phyloP scores from a whole-genome alignment of 2,329 filamentous ascomycete species.

The Fusarium chlamydosporum region DNA sequence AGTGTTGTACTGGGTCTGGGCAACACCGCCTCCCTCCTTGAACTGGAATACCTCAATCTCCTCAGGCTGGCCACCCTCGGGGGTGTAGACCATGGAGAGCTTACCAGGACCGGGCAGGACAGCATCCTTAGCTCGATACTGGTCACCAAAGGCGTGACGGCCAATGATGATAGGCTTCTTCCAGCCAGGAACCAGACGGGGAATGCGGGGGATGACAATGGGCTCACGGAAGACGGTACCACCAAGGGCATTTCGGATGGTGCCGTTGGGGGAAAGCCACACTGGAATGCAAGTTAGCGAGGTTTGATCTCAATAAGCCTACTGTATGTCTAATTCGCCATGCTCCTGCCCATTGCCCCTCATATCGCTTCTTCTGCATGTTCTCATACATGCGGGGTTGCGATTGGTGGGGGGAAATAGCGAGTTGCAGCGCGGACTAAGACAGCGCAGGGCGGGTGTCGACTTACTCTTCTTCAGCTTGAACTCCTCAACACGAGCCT shows the following conservation, averaged over 20 bases:
- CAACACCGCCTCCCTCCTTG: slow-evolving; percentile 86
- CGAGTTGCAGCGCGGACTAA: slow-evolving; percentile 37
- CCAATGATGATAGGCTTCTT: slow-evolving; percentile 99
- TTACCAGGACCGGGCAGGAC: slow-evolving; percentile 88
- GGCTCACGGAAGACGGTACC: slow-evolving; percentile 99
- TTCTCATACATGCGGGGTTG: slow-evolving; percentile 48
- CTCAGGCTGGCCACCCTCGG: slow-evolving; percentile 83
- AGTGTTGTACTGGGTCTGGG: slow-evolving; percentile 98
- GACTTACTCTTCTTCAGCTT: slow-evolving; percentile 94
- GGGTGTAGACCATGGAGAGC: slow-evolving; percentile 95
- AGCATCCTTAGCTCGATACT: slow-evolving; percentile 96
- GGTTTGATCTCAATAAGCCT: slow-evolving; percentile 23
- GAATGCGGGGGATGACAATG: slow-evolving; percentile 94
- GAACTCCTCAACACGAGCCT: slow-evolving; percentile 96
- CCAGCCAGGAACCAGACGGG: slow-evolving; percentile 95
- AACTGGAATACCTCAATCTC: slow-evolving; percentile 93
- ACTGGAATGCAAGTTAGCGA: slow-evolving; percentile 65
- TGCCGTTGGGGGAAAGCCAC: slow-evolving; percentile 99
- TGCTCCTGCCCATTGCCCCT: slow-evolving; percentile 26
- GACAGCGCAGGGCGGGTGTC: slow-evolving; percentile 29
- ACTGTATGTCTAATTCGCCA: slow-evolving; percentile 34
- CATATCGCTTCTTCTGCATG: slow-evolving; percentile 22
- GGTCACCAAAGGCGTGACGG: slow-evolving; percentile 97
- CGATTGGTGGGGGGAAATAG: slow-evolving; percentile 38
- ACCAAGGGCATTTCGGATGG: slow-evolving; percentile 80